Evolutionary conservation across 306 rosid species (phyloP).

Genomic region (Gillenia trifoliata): DNA sequence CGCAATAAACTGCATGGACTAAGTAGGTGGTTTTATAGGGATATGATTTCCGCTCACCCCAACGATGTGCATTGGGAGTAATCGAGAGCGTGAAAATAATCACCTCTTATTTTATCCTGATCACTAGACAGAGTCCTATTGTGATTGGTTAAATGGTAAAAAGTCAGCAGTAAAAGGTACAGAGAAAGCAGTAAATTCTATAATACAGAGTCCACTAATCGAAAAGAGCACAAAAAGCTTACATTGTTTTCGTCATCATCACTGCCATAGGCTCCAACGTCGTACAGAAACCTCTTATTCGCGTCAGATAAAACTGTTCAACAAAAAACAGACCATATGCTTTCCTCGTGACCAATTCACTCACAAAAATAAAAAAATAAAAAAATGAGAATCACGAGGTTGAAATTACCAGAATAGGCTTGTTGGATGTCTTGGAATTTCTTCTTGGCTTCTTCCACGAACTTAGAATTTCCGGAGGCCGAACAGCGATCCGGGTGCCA

Average conservation of each 20-base stretch:
- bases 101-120: too few relatives aligned
- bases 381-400: background rate
- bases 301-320: slow-evolving; percentile 70
- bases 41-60: too few relatives aligned
- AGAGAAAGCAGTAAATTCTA: background rate
- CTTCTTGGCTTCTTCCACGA: slow-evolving; percentile 81
- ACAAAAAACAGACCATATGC: background rate
- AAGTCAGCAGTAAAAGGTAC: background rate
- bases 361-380: background rate
- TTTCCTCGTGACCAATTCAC: slow-evolving; percentile 10
- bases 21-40: too few relatives aligned
- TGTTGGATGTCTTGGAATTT: slow-evolving; percentile 82
- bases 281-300: slow-evolving; percentile 84
- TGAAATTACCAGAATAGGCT: slow-evolving; percentile 86
- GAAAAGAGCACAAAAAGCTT: slow-evolving; percentile 7
- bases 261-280: slow-evolving; percentile 80
- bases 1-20: too few relatives aligned
- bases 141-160: background rate
- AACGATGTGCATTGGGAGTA: too few relatives aligned
- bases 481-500: slow-evolving; percentile 99
- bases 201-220: background rate
- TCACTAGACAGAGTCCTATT: background rate
- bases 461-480: slow-evolving; percentile 63
- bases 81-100: too few relatives aligned
- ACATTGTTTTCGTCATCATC: slow-evolving; percentile 77